These are phyloP conservation scores for Pyricularia sp. DNA, from an alignment of 2,329 filamentous ascomycete species.

Conservation along the genomic window DNA sequence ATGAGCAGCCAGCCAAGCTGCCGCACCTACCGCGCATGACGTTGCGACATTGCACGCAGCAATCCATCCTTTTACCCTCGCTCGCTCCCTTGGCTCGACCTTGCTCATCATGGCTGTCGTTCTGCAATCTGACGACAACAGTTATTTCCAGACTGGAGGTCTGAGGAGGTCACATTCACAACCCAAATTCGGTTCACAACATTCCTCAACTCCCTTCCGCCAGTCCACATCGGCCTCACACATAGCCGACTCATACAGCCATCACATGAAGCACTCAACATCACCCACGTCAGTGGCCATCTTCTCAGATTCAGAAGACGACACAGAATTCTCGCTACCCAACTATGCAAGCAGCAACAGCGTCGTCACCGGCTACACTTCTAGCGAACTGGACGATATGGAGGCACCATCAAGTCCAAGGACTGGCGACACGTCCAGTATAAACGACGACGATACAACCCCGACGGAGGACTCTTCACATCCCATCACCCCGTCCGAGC, in stretches of 20 bases:
- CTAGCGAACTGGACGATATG: constrained; percentile 30
- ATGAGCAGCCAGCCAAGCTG: neutral
- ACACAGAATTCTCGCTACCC: constrained; percentile 46
- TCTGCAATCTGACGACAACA: constrained; percentile 41
- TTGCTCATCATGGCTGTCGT: constrained; percentile 38
- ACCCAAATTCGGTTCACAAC: constrained; percentile 36
- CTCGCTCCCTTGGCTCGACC: neutral
- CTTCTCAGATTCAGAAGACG: constrained; percentile 36
- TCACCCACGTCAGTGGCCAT: constrained; percentile 21
- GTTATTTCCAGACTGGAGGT: constrained; percentile 39
- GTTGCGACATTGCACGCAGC: constrained; percentile 12
- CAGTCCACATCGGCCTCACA: constrained; percentile 32
- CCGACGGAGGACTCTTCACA: constrained; percentile 29
- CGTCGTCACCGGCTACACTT: constrained; percentile 31
- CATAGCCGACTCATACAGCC: constrained; percentile 31
- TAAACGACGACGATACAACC: constrained; percentile 40
- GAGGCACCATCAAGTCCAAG: constrained; percentile 38
- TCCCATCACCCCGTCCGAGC: constrained; percentile 46
- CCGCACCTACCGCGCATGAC: neutral
- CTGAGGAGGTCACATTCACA: constrained; percentile 49
- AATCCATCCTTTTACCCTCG: constrained; percentile 7
- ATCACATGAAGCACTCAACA: constrained; percentile 5
- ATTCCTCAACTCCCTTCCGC: constrained; percentile 23
- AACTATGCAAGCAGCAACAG: constrained; percentile 46
- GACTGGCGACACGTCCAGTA: constrained; percentile 35